Conservation (phyloP, 1,284 basidiomycete genomes). For the Neonothopanus nambi region DNA sequence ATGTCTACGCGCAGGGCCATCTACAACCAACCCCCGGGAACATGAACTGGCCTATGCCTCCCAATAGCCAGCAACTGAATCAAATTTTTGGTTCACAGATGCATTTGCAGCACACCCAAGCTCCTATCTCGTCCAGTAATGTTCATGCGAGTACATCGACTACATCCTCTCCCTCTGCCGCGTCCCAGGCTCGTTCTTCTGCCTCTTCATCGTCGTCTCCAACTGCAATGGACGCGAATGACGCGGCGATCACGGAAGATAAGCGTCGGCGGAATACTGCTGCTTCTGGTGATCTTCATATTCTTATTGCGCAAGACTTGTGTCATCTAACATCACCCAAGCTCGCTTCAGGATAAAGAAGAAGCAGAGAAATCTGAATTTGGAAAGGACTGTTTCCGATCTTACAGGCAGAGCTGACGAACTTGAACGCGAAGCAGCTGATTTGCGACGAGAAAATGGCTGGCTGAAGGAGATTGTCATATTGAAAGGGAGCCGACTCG, state of each 20-base stretch:
- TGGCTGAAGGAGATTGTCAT: constrained; percentile 89
- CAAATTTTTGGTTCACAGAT: too few species aligned
- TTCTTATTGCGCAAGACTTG: background rate
- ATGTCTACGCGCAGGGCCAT: background rate
- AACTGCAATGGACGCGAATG: constrained; percentile 17
- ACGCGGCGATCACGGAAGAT: constrained; percentile 36
- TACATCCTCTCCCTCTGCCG: too few species aligned
- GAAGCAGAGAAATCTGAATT: constrained; percentile 71
- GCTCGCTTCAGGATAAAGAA: constrained; percentile 89
- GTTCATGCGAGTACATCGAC: background rate
- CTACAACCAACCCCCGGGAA: background rate
- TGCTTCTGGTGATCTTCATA: constrained; percentile 63
- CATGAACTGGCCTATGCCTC: background rate
- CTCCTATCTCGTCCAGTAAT: background rate
- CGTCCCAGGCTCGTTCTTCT: too few species aligned
- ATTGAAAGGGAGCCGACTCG: constrained; percentile 59
- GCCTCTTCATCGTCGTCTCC: constrained; percentile 16
- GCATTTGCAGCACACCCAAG: background rate
- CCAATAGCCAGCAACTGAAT: background rate
- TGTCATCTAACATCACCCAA: constrained; percentile 25
- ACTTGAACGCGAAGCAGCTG: constrained; percentile 76
- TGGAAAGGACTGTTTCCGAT: constrained; percentile 76
- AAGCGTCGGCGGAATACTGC: constrained; percentile 61
- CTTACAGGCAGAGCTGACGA: constrained; percentile 74
- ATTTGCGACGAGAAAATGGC: constrained; percentile 78